Base-by-base conservation (phyloP, 192 early-diverging fungal genomes). In the Backusella liffmaniae region DNA sequence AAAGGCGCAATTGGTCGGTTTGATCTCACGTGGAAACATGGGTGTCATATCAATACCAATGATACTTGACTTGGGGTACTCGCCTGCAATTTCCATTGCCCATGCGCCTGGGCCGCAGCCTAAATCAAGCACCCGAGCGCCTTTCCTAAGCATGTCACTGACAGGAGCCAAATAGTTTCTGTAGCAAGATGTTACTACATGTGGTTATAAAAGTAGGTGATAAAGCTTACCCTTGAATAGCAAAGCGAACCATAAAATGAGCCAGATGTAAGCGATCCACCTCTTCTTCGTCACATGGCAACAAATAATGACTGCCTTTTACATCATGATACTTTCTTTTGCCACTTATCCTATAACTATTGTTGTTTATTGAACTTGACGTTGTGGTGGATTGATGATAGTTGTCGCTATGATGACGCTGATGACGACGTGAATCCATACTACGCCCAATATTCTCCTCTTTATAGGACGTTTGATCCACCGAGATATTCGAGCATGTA, bases 251-350 rank as follows among this genome's bases (percentile, higher is more conserved):
- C 73, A 89, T 77, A 66, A 84, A 89, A 70, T 89, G 88, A 30
- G 83, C 82, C 13, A 84, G 66, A 59, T 89, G 84, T 9, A 89
- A 69, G 8, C 88, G 76, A 74, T 89, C 85, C 3, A 84, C 81
- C 66, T 89, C 88, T 39, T 84, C 84, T 5, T 87, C 82, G 39
- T 89, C 86, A 59, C 84, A 84, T 1, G 86, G 88, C 18, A 87
- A 78, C 46, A 86, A 68, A 74, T 88, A 88, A 34, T 77, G 74
- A 26, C 81, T 83, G 34, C 49, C 83, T 18, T 77, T 79, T 10
- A 79, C 79, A 21, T 77, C 78, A 49, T 86, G 84, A 37, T 75
- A 83, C 4, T 70, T 82, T 36, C 59, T 80, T 76, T 67, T 84
- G 66, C 23, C 79, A 69, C 70, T 82, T 82, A 66, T 80, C 41